These are phyloP conservation scores for Penicillium sp. DNA, from an alignment of 2,329 filamentous ascomycete species.

Conservation along the genomic window DNA sequence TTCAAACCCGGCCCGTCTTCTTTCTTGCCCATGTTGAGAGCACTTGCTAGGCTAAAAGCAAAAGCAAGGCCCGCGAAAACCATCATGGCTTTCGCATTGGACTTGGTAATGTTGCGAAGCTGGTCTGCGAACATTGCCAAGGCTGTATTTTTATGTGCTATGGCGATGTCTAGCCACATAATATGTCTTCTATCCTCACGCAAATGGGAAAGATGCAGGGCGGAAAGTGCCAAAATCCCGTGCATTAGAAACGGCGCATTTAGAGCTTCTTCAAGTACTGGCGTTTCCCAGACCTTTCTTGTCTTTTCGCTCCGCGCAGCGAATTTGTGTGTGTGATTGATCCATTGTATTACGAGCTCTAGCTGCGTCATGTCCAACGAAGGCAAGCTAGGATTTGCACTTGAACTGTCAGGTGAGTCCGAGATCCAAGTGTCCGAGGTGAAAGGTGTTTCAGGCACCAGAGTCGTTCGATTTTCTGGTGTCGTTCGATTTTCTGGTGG, in stretches of 20 bases:
- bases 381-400: background rate
- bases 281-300: constrained; percentile 18
- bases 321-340: constrained; percentile 17
- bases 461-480: background rate
- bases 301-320: constrained; percentile 22
- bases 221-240: constrained; percentile 25
- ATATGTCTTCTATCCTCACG: background rate
- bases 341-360: constrained; percentile 21
- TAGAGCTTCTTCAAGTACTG: constrained; percentile 21
- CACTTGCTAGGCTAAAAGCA: constrained; percentile 23
- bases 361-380: constrained; percentile 20
- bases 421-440: background rate
- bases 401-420: too few species aligned
- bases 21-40: constrained; percentile 5
- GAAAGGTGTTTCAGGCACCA: background rate
- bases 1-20: constrained; percentile 9
- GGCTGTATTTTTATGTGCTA: constrained; percentile 19
- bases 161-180: constrained; percentile 20
- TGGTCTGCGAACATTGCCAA: constrained; percentile 14
- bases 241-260: constrained; percentile 25
- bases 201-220: constrained; percentile 20
- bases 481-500: background rate
- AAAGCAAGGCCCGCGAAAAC: constrained; percentile 19
- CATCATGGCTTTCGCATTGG: constrained; percentile 19
- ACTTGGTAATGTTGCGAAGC: constrained; percentile 9